Evolutionary conservation across 768 basidiomycete genomes (phyloP).

Genomic region (Hypholoma sublateritium): DNA sequence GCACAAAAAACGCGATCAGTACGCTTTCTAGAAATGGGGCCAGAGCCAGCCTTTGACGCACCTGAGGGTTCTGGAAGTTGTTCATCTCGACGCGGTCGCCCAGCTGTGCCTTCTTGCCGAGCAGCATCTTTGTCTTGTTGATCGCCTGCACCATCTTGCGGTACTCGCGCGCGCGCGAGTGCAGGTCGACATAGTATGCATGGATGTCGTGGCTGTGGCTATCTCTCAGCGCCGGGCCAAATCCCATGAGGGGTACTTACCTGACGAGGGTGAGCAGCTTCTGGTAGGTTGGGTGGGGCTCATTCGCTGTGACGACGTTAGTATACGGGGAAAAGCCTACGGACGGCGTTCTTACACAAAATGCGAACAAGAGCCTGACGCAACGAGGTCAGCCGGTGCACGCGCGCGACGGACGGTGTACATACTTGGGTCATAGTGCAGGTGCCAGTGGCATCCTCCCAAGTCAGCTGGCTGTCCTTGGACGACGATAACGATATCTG

Average conservation of each 20-base stretch:
- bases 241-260: constrained; percentile 12
- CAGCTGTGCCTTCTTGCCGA: constrained; percentile 14
- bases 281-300: constrained; percentile 28
- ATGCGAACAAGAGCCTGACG: constrained; percentile 6
- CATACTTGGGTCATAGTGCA: constrained; percentile 36
- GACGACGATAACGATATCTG: constrained; percentile 38
- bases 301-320: constrained; percentile 16
- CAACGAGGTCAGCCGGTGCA: not conserved
- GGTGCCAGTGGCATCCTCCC: constrained; percentile 33
- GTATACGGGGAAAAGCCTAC: not conserved
- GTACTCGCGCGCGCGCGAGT: constrained; percentile 23
- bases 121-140: constrained; percentile 16
- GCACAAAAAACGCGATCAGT: constrained; percentile 1
- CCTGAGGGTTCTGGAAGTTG: constrained; percentile 40
- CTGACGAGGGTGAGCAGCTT: constrained; percentile 30
- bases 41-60: not conserved
- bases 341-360: constrained; percentile 14
- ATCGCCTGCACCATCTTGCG: constrained; percentile 19
- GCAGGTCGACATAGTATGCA: constrained; percentile 26
- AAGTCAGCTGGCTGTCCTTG: constrained; percentile 36
- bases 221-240: not conserved
- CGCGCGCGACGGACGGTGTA: not conserved
- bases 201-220: constrained; percentile 32
- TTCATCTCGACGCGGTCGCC: constrained; percentile 28
- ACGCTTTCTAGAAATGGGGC: not conserved